Percentiles rank a stretch among this genome's conserved stretches.
These are phyloP conservation scores for Globisporangium recalcitrans DNA, from an alignment of 352 stramenopile species.

Conservation along the genomic window DNA sequence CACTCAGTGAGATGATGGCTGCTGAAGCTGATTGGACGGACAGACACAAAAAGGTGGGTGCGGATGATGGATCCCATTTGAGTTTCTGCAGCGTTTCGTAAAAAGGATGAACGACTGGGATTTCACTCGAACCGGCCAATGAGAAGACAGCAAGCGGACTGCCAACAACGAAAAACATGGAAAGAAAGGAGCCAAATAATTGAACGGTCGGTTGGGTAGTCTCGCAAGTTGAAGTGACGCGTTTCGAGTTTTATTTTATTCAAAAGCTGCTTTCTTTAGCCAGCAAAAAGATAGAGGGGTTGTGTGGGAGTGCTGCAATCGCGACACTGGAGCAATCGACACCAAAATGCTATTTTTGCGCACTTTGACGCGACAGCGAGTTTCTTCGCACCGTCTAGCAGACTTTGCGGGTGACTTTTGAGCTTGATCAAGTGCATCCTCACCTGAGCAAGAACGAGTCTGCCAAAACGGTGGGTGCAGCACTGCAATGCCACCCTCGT, in stretches of 20 bases:
- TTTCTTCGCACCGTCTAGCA: neutral
- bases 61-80: neutral
- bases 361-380: neutral
- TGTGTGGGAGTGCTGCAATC: no score
- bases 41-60: conserved; percentile 4
- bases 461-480: neutral
- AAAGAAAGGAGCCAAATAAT: conserved; percentile 6
- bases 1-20: neutral
- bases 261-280: no score
- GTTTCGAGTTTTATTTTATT: no score
- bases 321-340: no score
- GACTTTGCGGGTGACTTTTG: no score
- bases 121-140: neutral
- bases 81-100: neutral
- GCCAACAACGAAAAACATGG: conserved; percentile 5
- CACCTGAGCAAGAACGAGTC: no score
- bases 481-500: neutral
- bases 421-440: no score
- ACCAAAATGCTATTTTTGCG: no score
- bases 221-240: conserved; percentile 12
- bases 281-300: no score
- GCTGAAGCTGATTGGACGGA: neutral
- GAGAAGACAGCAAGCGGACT: neutral
- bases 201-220: neutral
- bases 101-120: neutral